phyloP scores from a whole-genome alignment of 345 rosid genomes.

The Zanthoxylum bungeanum region DNA sequence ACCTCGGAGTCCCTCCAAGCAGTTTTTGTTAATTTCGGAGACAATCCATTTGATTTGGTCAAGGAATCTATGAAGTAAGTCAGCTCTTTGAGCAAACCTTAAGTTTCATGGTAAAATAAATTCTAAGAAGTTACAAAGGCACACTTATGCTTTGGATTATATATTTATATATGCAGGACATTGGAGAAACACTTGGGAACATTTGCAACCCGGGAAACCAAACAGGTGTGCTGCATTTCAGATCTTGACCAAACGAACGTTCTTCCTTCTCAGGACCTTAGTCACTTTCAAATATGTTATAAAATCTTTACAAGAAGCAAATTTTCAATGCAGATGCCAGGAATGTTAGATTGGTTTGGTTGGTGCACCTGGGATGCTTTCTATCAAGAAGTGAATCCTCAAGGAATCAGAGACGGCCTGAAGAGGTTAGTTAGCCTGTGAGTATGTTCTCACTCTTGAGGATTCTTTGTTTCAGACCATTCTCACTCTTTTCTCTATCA shows the following conservation, averaged over 20 bases:
- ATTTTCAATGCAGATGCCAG: slow-evolving; percentile 46
- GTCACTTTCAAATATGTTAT: not conserved
- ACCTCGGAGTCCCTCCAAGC: slow-evolving; percentile 43
- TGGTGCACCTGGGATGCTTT: slow-evolving; percentile 77
- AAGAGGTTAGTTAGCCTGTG: slow-evolving; percentile 38
- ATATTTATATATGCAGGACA: slow-evolving; percentile 43
- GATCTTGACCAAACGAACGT: not conserved
- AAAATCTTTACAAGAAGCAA: not conserved
- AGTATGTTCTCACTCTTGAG: not conserved
- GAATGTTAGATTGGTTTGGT: slow-evolving; percentile 53
- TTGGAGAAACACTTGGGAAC: slow-evolving; percentile 44
- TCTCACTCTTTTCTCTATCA: slow-evolving; percentile 12
- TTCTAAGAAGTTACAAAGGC: not conserved
- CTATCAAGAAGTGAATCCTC: slow-evolving; percentile 45
- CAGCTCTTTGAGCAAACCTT: slow-evolving; percentile 29
- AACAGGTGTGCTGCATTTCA: slow-evolving; percentile 37
- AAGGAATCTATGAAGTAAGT: slow-evolving; percentile 62
- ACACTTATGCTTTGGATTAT: slow-evolving; percentile 9
- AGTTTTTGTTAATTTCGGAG: slow-evolving; percentile 47
- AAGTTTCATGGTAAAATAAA: slow-evolving; percentile 1
- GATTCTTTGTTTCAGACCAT: not conserved
- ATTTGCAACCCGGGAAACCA: slow-evolving; percentile 42
- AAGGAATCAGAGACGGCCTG: slow-evolving; percentile 53
- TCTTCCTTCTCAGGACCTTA: not conserved
- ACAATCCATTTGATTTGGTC: slow-evolving; percentile 51